These are phyloP conservation scores for Microbotryomycetes sp. DNA, from an alignment of 1,284 basidiomycete genomes.

Conservation along the genomic window DNA sequence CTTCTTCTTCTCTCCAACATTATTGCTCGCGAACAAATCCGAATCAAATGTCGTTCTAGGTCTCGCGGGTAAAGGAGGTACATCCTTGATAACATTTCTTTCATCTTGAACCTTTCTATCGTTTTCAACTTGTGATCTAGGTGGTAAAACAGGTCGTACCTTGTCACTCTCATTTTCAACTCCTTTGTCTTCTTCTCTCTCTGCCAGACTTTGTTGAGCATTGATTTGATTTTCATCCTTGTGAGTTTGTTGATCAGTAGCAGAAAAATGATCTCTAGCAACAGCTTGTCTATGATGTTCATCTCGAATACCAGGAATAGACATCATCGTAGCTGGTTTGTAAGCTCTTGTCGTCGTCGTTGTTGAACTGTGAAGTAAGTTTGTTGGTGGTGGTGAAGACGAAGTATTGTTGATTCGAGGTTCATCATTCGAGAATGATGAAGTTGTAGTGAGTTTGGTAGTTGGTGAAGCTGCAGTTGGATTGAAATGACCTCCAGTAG, in stretches of 20 bases:
- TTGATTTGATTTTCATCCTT: too few species aligned
- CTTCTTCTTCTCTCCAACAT: too few species aligned
- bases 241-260: too few species aligned
- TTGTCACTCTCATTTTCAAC: neutral
- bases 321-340: constrained; percentile 25
- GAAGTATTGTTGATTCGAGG: constrained; percentile 2
- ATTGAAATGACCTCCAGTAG: constrained; percentile 7
- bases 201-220: too few species aligned
- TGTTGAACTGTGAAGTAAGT: neutral
- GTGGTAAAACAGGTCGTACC: neutral
- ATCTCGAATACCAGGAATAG: constrained; percentile 15
- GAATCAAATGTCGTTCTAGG: too few species aligned
- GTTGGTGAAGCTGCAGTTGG: neutral
- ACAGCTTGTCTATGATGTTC: constrained; percentile 5
- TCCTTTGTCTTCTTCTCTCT: neutral
- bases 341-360: constrained; percentile 11
- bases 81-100: too few species aligned
- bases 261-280: constrained; percentile 9
- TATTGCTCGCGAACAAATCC: too few species aligned
- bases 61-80: too few species aligned
- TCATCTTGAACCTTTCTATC: too few species aligned
- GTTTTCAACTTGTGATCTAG: too few species aligned
- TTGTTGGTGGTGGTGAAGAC: neutral
- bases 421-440: constrained; percentile 4
- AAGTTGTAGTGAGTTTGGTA: constrained; percentile 4